Base-by-base conservation (phyloP, 164 flowering plant genomes). In the Paratinospora sagittata region DNA sequence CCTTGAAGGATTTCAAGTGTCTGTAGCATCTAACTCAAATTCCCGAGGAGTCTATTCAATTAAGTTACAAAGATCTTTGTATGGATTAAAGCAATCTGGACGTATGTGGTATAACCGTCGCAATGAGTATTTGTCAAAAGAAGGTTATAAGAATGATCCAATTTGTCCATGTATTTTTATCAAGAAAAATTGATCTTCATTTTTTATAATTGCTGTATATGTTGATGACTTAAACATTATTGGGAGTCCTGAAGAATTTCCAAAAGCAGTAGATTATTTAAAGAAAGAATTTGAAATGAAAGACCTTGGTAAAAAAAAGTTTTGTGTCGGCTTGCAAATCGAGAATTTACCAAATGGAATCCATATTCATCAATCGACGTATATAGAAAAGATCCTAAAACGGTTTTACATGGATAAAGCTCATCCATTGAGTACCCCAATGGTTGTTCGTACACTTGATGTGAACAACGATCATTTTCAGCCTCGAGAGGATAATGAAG, bases 221-320 rank as follows among this genome's bases (percentile, higher is more conserved):
- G 68, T 65, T 16, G 68, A 65, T 65, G 47, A 37, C 24, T 9
- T 65, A n/a, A 36, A 65, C 45, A 65, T 65, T 17, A 65, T 65
- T 19, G 68, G 21, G 19, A 13, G 45, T 65, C 41, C 39, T 6
- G 24, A 37, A 30, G 43, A 65, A 17, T 1, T 65, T 37, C 1
- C 19, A 9, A 37, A 34, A 65, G n/a, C 0, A 21, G 43, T 1
- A 34, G 19, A 34, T 7, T 65, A 12, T 19, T 8, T 65, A 37
- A 27, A 34, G 23, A 27, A 19, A 34, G 39, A 65, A 19, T 65
- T 65, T 12, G 41, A 65, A 45, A 36, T 65, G 47, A 65, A 65
- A 65, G n/a, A 65, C 19, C 47, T 65, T 19, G 49, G 47, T 7
- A 65, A 27, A 37, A 65, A 12, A 10, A 34, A 65, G 23, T 60